phyloP scores from a whole-genome alignment of 2,329 filamentous ascomycete genomes.

The Aspergillus pseudotamarii region DNA sequence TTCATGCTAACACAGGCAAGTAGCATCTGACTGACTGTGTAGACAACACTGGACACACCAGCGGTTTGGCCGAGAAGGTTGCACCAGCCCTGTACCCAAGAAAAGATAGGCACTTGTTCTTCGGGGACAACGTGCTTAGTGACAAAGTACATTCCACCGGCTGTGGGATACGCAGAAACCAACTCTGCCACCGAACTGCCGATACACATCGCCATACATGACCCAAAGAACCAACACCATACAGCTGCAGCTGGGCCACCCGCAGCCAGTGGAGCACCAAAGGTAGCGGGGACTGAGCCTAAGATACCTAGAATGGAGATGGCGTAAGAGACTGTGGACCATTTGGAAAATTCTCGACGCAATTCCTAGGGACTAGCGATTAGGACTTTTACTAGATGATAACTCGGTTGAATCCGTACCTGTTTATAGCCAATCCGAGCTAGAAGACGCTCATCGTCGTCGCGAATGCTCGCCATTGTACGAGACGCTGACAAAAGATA shows the following conservation, averaged over 20 bases:
- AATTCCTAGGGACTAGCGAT: constrained; percentile 53
- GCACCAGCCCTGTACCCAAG: constrained; percentile 69
- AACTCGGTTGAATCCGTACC: constrained; percentile 42
- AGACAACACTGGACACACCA: constrained; percentile 64
- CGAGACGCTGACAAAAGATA: not conserved
- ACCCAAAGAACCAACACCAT: constrained; percentile 68
- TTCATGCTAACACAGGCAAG: constrained; percentile 65
- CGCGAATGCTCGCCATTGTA: constrained; percentile 47
- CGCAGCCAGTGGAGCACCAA: constrained; percentile 59
- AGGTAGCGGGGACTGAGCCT: constrained; percentile 67
- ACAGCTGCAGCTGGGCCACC: constrained; percentile 66
- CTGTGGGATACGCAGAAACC: constrained; percentile 68
- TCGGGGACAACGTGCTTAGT: constrained; percentile 66
- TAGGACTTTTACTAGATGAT: not conserved
- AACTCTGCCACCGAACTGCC: constrained; percentile 67
- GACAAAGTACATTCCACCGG: constrained; percentile 70
- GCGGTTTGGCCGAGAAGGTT: constrained; percentile 67
- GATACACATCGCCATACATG: constrained; percentile 66
- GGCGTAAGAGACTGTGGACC: constrained; percentile 68
- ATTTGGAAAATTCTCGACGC: constrained; percentile 65
- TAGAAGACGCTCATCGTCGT: constrained; percentile 63
- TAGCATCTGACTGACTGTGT: constrained; percentile 66
- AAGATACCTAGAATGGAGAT: constrained; percentile 67
- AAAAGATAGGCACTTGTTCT: constrained; percentile 63
- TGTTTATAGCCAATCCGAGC: constrained; percentile 66